Evolutionary conservation across 2,329 filamentous ascomycete species (phyloP).

Genomic region (Waltergamsia citrina): DNA sequence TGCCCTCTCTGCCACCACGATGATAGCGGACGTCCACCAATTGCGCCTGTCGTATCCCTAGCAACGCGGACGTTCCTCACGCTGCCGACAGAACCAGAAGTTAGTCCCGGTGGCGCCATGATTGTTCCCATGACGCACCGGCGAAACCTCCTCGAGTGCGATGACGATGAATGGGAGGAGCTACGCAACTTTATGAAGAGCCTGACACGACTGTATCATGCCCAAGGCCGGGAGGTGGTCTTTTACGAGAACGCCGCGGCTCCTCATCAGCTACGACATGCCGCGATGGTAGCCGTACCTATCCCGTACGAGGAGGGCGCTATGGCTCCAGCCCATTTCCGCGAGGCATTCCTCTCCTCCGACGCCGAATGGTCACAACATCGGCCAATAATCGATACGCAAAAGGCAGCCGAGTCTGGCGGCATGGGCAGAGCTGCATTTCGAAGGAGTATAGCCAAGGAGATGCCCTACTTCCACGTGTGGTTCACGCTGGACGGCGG

Average conservation of each 20-base stretch:
- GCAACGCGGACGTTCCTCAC: slow-evolving; percentile 83
- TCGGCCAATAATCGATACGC: slow-evolving; percentile 86
- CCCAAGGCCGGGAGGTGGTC: slow-evolving; percentile 81
- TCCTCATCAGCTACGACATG: slow-evolving; percentile 70
- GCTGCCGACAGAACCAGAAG: slow-evolving; percentile 79
- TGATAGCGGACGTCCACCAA: slow-evolving; percentile 61
- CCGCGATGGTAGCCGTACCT: slow-evolving; percentile 76
- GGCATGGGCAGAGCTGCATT: slow-evolving; percentile 77
- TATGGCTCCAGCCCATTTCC: slow-evolving; percentile 88
- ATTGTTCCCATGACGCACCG: slow-evolving; percentile 86
- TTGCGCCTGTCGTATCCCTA: slow-evolving; percentile 79
- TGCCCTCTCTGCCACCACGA: slow-evolving; percentile 93
- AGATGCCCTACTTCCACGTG: slow-evolving; percentile 97
- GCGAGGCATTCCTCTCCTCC: slow-evolving; percentile 77
- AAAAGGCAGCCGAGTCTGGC: slow-evolving; percentile 48
- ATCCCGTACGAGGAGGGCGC: slow-evolving; percentile 88
- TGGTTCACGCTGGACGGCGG: slow-evolving; percentile 94
- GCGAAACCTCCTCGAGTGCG: slow-evolving; percentile 88
- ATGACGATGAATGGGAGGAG: slow-evolving; percentile 99
- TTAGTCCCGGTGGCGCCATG: slow-evolving; percentile 73
- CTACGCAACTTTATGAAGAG: slow-evolving; percentile 99
- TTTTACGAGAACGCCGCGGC: slow-evolving; percentile 96
- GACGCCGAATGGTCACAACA: slow-evolving; percentile 97
- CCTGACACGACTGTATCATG: slow-evolving; percentile 87
- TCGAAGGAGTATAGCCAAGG: slow-evolving; percentile 72